Evolutionary conservation across 2,329 filamentous ascomycete species (phyloP), one percentile per base, ranked within the genome.

Genomic region (Aspergillus texensis): DNA sequence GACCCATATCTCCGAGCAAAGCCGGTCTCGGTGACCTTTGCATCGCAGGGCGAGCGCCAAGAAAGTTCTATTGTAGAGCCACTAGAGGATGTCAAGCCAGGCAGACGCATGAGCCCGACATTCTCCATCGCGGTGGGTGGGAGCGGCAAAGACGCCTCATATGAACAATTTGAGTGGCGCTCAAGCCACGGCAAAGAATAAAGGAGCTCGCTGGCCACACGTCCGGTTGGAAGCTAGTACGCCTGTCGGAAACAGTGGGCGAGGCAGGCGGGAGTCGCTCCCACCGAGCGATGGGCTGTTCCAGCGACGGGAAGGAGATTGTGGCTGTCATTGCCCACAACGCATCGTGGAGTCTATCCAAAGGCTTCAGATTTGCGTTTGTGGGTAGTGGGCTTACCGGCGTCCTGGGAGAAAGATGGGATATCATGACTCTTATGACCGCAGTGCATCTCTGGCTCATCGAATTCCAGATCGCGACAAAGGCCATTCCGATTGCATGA

Each of bases 111-210:
- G 16, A 19, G 43, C 21, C 53, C 53, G 8, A 32, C 60, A 19
- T 62, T 62, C 53, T 57, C 60, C 3, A 26, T 46, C 12, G 6
- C 32, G 19, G 43, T 53, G 4, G 24, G 32, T 10, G 54, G 34
- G 2, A 30, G 10, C 8, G 26, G 52, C 32, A 62, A 57, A 16
- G 32, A 24, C 6, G 8, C 45, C 24, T 12, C n/a, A 21, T 41
- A 32, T 10, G 60, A 62, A 34, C n/a, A 32, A 16, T 62, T 62
- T 21, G 21, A 62, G 48, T 62, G 60, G 60, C 60, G 43, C 10
- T 46, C 48, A 34, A 50, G 53, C 28, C 34, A 41, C 19, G 60
- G 60, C 5, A 62, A 57, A 16, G 60, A 62, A 52, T 57, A 34
- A 41, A 57, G 19, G 53, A 62, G 24, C 34, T 53, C 10, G 60